phyloP scores from a whole-genome alignment of 371 early-diverging fungal species.

The Mucor velutinosus region DNA sequence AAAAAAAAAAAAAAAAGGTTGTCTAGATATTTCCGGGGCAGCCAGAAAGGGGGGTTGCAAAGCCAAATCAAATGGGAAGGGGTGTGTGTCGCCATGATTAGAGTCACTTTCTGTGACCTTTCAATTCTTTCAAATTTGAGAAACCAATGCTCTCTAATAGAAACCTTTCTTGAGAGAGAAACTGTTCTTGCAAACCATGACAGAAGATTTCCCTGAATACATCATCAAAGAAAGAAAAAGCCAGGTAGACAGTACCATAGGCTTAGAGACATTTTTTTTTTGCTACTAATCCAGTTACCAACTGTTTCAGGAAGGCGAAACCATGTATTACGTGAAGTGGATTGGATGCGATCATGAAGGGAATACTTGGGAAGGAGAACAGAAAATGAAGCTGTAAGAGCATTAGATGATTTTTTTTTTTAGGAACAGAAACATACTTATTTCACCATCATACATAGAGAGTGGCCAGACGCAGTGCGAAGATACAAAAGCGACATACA shows the following conservation, averaged over 20 bases:
- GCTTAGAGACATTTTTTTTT: neutral
- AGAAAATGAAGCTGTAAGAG: conserved; percentile 9
- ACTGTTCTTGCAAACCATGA: neutral
- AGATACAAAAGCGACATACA: conserved; percentile 1
- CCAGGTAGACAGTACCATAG: conserved; percentile 1
- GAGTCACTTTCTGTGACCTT: neutral
- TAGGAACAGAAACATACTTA: neutral
- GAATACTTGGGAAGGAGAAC: conserved; percentile 27
- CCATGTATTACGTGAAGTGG: conserved; percentile 26
- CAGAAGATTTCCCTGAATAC: conserved; percentile 24
- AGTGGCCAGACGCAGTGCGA: conserved; percentile 20
- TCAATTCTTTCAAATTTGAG: neutral
- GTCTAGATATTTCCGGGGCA: conserved; percentile 9
- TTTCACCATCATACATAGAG: neutral
- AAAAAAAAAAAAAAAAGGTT: conserved; percentile 12
- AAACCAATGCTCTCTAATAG: neutral
- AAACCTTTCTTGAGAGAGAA: neutral
- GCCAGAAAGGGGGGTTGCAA: neutral
- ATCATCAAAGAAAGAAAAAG: conserved; percentile 11
- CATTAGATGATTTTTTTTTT: too few relatives aligned
- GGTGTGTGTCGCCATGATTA: neutral
- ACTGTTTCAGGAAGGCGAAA: conserved; percentile 17
- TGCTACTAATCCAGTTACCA: neutral
- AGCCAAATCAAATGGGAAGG: neutral
- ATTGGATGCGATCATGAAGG: conserved; percentile 23